Evolutionary conservation across 441 rosid genomes (phyloP).

Genomic region (Pelargonium citronellum): DNA sequence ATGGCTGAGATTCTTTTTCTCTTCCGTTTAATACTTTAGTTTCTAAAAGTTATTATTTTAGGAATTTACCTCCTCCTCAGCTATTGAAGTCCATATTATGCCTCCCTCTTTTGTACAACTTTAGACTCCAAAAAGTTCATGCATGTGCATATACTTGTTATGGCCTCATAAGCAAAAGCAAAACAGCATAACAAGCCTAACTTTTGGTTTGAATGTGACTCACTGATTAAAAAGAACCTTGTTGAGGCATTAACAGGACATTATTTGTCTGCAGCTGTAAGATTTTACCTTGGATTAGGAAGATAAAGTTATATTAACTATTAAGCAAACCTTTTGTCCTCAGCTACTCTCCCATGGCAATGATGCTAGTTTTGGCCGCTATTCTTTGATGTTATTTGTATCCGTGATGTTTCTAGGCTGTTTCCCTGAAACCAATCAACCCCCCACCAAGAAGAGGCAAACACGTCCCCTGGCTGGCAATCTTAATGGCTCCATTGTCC

Average conservation of each 20-base stretch:
- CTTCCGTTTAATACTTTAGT: no score
- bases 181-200: background rate
- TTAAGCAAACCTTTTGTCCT: no score
- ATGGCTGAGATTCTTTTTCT: no score
- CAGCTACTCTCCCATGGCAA: background rate
- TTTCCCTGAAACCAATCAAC: slow-evolving; percentile 27
- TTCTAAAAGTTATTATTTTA: no score
- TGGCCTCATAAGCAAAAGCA: background rate
- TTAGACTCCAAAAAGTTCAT: background rate
- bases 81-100: background rate
- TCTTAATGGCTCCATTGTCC: slow-evolving; percentile 42
- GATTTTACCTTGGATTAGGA: no score
- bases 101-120: background rate
- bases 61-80: no score
- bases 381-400: background rate
- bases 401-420: slow-evolving; percentile 17
- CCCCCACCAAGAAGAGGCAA: slow-evolving; percentile 26
- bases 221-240: slow-evolving; percentile 1
- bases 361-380: slow-evolving; percentile 6
- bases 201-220: background rate
- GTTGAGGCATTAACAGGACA: background rate
- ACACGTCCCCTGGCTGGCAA: slow-evolving; percentile 14
- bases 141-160: background rate
- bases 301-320: no score
- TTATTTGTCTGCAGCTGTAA: background rate